Percentiles rank a stretch among this genome's conserved stretches.
phyloP scores from a whole-genome alignment of 2,329 filamentous ascomycete genomes.

The Talaromyces verruculosus region DNA sequence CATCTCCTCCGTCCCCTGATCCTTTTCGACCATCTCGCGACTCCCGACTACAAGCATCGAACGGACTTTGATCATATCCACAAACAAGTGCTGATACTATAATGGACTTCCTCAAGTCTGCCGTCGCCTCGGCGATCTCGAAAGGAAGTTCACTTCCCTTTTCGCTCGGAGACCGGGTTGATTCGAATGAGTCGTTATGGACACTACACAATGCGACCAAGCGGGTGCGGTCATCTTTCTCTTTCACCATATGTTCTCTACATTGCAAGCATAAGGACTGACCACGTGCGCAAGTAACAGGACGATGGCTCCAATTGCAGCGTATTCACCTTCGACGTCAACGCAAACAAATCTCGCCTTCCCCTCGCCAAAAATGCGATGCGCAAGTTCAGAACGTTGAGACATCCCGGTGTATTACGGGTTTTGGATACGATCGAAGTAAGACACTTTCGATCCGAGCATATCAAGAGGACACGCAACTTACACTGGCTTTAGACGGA shows the following conservation, averaged over 20 bases:
- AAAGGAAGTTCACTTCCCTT: constrained; percentile 93
- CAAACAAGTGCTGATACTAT: constrained; percentile 17
- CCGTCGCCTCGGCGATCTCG: constrained; percentile 92
- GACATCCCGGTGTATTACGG: constrained; percentile 92
- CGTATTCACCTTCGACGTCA: constrained; percentile 93
- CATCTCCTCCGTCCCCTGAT: constrained; percentile 10
- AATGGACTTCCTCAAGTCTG: constrained; percentile 98
- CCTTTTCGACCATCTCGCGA: background rate
- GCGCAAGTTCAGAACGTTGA: constrained; percentile 86
- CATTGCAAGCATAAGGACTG: no score
- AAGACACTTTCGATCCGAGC: constrained; percentile 23
- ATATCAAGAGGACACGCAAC: background rate
- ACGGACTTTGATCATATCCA: background rate
- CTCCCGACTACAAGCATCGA: background rate
- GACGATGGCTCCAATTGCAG: constrained; percentile 93
- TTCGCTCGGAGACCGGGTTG: constrained; percentile 86
- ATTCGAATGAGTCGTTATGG: constrained; percentile 93
- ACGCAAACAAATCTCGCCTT: constrained; percentile 73
- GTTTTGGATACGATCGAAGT: constrained; percentile 94
- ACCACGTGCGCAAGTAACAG: constrained; percentile 49
- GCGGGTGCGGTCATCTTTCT: constrained; percentile 62
- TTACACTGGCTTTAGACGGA: constrained; percentile 65
- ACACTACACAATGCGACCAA: constrained; percentile 92
- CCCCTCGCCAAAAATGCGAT: constrained; percentile 90
- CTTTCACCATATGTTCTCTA: no score